A percentile compares a stretch with the other conserved stretches of the same genome.
phyloP scores from a whole-genome alignment of 129 eudicot species.

The Flaveria robusta region DNA sequence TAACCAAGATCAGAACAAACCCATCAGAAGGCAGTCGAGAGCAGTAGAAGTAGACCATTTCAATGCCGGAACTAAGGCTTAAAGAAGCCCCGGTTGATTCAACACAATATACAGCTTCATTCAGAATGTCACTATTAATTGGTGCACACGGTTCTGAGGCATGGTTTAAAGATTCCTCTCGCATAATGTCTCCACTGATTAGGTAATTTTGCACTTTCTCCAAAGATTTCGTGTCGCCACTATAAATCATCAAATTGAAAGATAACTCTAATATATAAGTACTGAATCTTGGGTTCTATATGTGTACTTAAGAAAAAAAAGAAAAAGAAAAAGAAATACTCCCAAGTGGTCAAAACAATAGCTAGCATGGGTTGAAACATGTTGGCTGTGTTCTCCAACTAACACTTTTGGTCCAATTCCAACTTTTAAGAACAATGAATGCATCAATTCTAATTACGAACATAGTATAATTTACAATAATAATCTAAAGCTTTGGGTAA shows the following conservation, averaged over 20 bases:
- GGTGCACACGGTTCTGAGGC: conserved; percentile 9
- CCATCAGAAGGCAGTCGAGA: conserved; percentile 9
- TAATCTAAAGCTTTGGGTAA: background rate
- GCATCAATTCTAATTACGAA: background rate
- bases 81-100: conserved; percentile 1
- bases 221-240: conserved; percentile 56
- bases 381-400: background rate
- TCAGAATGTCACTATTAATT: background rate
- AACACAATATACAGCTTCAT: conserved; percentile 1
- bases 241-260: conserved; percentile 30
- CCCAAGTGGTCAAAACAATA: background rate
- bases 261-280: background rate
- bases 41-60: conserved; percentile 7
- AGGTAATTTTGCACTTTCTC: conserved; percentile 42
- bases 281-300: background rate
- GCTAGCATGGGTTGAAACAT: background rate
- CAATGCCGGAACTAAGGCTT: conserved; percentile 12
- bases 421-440: background rate
- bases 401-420: background rate
- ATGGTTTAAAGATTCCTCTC: background rate
- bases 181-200: background rate
- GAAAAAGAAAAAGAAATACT: background rate
- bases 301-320: background rate
- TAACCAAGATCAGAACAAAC: conserved; percentile 7
- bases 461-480: background rate